Conservation (phyloP, 2,329 filamentous ascomycete genomes). For the Chaetomium sp. region DNA sequence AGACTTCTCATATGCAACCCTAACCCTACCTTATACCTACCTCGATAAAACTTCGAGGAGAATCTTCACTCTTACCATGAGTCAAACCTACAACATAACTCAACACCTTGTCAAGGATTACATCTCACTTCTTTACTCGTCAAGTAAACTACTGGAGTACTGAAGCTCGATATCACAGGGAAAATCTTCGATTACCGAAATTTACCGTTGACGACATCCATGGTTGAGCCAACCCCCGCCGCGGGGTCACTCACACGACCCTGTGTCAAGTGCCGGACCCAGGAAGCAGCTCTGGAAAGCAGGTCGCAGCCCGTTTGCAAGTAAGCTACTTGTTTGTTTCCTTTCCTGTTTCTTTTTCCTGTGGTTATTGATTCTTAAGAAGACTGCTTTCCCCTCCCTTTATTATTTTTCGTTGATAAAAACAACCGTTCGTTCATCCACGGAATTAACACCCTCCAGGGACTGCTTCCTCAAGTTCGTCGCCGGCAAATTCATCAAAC, state of each 20-base stretch:
- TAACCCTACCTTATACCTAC: background rate
- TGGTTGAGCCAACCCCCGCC: conserved; percentile 15
- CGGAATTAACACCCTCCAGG: conserved; percentile 33
- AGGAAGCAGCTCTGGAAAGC: conserved; percentile 45
- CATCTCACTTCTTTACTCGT: background rate
- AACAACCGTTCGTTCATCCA: too few relatives aligned
- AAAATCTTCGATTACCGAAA: too few relatives aligned
- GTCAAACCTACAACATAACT: too few relatives aligned
- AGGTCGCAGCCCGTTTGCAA: conserved; percentile 55
- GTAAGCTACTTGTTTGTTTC: conserved; percentile 30
- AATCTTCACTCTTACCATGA: background rate
- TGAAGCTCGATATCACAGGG: background rate
- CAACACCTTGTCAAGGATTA: too few relatives aligned
- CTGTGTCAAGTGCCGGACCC: conserved; percentile 52
- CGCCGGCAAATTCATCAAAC: conserved; percentile 71
- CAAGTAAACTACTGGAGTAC: background rate
- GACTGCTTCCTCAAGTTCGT: conserved; percentile 75
- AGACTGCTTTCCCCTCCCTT: background rate
- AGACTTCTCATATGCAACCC: background rate
- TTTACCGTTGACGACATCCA: background rate
- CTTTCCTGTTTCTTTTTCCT: background rate
- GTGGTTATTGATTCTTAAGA: background rate
- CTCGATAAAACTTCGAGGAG: background rate
- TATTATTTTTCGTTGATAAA: background rate
- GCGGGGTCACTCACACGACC: conserved; percentile 22